phyloP scores from a whole-genome alignment of 2,329 filamentous ascomycete species.

The Fonsecaea nubica region DNA sequence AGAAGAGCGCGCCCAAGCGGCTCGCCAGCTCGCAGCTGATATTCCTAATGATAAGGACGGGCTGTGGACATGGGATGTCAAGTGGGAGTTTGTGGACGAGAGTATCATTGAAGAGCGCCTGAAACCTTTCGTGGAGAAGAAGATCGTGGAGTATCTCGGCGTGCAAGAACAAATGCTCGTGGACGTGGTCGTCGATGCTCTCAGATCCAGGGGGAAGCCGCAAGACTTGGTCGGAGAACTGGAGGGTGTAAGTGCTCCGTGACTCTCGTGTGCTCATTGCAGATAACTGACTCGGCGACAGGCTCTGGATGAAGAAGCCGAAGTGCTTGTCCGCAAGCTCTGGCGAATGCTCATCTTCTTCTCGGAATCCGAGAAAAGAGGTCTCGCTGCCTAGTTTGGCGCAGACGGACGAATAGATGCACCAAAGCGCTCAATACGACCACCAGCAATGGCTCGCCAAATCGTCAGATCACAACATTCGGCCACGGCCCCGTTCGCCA shows the following conservation, averaged over 20 bases:
- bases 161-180: slow-evolving; percentile 96
- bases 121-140: slow-evolving; percentile 95
- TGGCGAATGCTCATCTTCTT: slow-evolving; percentile 99
- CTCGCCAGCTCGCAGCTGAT: slow-evolving; percentile 81
- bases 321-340: slow-evolving; percentile 91
- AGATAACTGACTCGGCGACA: slow-evolving; percentile 46
- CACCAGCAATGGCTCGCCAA: too few species aligned
- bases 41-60: slow-evolving; percentile 87
- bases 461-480: too few species aligned
- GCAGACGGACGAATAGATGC: background rate
- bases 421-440: background rate
- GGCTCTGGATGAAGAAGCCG: slow-evolving; percentile 92
- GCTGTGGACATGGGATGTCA: slow-evolving; percentile 89
- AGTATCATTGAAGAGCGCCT: slow-evolving; percentile 82
- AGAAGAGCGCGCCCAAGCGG: slow-evolving; percentile 83
- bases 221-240: slow-evolving; percentile 82
- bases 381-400: slow-evolving; percentile 67
- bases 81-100: slow-evolving; percentile 90
- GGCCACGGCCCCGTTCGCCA: too few species aligned
- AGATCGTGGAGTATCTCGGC: slow-evolving; percentile 94
- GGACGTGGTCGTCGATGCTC: slow-evolving; percentile 86
- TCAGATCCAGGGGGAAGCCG: slow-evolving; percentile 77
- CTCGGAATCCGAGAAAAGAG: slow-evolving; percentile 90
- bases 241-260: slow-evolving; percentile 69
- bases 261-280: slow-evolving; percentile 1